These are phyloP conservation scores for Pestalotiopsis sp. DNA, from an alignment of 2,329 filamentous ascomycete genomes.

Conservation along the genomic window DNA sequence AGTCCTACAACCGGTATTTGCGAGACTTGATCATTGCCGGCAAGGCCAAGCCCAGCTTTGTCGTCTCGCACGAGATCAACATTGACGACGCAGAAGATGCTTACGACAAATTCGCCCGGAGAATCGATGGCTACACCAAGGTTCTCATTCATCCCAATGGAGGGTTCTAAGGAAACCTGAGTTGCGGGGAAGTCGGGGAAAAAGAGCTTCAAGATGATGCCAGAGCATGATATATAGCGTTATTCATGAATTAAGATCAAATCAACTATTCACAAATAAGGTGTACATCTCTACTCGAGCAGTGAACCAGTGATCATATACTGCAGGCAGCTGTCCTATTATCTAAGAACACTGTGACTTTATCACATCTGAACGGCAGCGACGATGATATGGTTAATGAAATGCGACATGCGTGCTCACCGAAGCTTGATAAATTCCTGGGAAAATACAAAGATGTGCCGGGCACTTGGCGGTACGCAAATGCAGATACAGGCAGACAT, in stretches of 20 bases:
- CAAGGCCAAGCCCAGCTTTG: conserved; percentile 67
- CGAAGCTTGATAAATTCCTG: too few species aligned
- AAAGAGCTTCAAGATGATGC: neutral
- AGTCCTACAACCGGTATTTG: conserved; percentile 67
- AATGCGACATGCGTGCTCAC: too few species aligned
- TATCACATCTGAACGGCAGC: too few species aligned
- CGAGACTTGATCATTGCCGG: conserved; percentile 67
- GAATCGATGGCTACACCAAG: conserved; percentile 69
- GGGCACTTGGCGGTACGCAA: too few species aligned
- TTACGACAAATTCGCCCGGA: conserved; percentile 68
- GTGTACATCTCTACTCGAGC: too few species aligned
- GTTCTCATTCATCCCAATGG: conserved; percentile 70
- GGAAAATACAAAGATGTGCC: too few species aligned
- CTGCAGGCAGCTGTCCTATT: too few species aligned
- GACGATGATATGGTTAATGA: too few species aligned
- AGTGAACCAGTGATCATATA: too few species aligned
- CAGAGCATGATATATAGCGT: neutral
- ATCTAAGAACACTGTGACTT: too few species aligned
- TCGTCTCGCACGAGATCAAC: conserved; percentile 65
- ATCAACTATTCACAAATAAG: neutral
- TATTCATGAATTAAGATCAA: neutral
- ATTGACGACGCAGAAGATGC: conserved; percentile 63
- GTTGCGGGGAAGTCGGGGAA: neutral
- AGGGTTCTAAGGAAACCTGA: conserved; percentile 8
- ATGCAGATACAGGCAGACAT: too few species aligned